Base-by-base conservation (phyloP, 257 asterid species). In the Euphrasia confusa region DNA sequence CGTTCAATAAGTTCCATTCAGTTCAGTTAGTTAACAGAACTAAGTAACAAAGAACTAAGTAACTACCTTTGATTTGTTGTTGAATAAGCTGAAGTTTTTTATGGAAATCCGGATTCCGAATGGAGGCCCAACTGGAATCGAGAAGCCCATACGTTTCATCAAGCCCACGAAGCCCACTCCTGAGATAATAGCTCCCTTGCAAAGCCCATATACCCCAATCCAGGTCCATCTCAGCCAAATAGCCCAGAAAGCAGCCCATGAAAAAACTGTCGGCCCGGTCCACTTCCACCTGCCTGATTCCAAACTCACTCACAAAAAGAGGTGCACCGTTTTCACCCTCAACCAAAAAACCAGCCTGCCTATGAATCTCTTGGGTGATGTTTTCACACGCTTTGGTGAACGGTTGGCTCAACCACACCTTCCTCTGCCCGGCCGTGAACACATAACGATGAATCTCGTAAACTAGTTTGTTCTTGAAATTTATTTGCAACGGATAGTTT, bases 121-220 rank as follows among this genome's bases (percentile, higher is more conserved):
- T 3, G 11, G 54, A 35, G 48, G 47, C 58, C 95, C 95, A 85
- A 45, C 54, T 67, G 0, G 54, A 9, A 33, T 77, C 45, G 0
- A 85, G 64, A 75, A 78, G 10, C 11, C 96, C 94, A 37, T 42
- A 88, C 0, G 72, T 62, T 44, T 88, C 94, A 0, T 72, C 80
- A 10, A 54, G 40, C 27, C 79, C 84, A 12, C 35, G 66, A 0
- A 7, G 1, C 3, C 84, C 86, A 9, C 63, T 52, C 50, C 87
- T 74, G 0, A 78, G 3, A 44, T 79, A 77, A 33, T 84, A 85
- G 55, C 78, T 77, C 15, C 85, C 91, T 57, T 81, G 90, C 0
- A 84, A 67, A 8, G 85, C 79, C 94, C 96, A 83, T 0, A 80
- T 2, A 3, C 74, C 61, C 96, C 91, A 85, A 50, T 85, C 96